Evolutionary conservation across 2,329 filamentous ascomycete genomes (phyloP), one percentile per base, ranked within the genome.

Genomic region (Fusarium buxicola): DNA sequence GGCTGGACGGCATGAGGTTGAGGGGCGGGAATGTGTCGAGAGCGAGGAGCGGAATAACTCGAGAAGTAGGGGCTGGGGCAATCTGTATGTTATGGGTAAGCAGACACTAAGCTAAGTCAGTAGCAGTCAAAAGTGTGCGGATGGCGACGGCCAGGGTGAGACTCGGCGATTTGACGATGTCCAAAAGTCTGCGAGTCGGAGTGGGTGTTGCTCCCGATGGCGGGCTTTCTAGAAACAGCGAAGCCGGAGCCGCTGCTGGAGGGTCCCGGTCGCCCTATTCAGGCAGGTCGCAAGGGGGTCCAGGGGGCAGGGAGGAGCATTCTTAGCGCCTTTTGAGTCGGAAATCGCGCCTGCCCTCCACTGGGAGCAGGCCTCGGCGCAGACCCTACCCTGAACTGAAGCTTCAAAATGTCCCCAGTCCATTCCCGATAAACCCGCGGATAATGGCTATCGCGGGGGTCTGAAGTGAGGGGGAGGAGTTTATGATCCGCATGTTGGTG

Each of bases 161-260:
- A 58, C 43, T 58, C 52, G 61, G 60, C 41, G 61, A 50, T 51
- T 54, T 57, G 46, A 54, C 54, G 46, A 55, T 60, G 34, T n/a
- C n/a, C n/a, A n/a, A n/a, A n/a, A n/a, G n/a, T n/a, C n/a, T n/a
- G n/a, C n/a, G n/a, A n/a, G n/a, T n/a, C n/a, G n/a, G n/a, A n/a
- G n/a, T n/a, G n/a, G n/a, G n/a, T n/a, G 38, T 38, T 53, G 44
- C 36, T 35, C 45, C 50, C 60, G 58, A 68, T 60, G 61, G 54
- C 51, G 60, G 61, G 63, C 62, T 67, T 69, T 69, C 66, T 68
- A 52, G 64, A 69, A 69, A 64, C 68, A 68, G 55, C 61, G 64
- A 65, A 64, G 53, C 62, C 55, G 61, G 54, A 53, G 51, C 32
- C 52, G 39, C 54, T 46, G 53, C 60, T 25, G 31, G 13, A 53